phyloP scores from a whole-genome alignment of 768 basidiomycete species.

The Rubroboletus satanas region DNA sequence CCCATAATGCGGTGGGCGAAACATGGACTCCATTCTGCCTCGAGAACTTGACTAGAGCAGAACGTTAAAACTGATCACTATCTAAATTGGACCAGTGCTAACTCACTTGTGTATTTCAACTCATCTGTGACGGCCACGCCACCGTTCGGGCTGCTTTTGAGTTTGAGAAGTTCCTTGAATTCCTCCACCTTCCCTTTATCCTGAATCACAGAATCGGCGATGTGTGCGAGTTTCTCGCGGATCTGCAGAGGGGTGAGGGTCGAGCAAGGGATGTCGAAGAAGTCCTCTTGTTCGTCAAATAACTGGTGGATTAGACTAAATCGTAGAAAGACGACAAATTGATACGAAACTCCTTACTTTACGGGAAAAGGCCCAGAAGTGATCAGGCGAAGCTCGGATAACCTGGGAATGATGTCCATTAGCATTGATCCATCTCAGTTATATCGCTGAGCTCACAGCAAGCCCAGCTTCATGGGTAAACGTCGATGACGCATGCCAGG shows the following conservation, averaged over 20 bases:
- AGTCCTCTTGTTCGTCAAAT: slow-evolving; percentile 72
- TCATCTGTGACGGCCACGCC: slow-evolving; percentile 81
- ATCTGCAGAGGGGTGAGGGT: slow-evolving; percentile 66
- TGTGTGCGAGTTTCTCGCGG: slow-evolving; percentile 63
- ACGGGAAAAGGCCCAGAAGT: slow-evolving; percentile 76
- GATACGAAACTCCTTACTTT: slow-evolving; percentile 39
- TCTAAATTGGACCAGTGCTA: background rate
- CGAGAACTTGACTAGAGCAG: slow-evolving; percentile 72
- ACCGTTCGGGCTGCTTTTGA: slow-evolving; percentile 68
- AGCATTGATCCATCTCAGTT: background rate
- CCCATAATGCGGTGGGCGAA: slow-evolving; percentile 78
- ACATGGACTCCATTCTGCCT: slow-evolving; percentile 92
- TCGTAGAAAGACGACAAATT: background rate
- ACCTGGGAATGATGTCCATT: slow-evolving; percentile 41
- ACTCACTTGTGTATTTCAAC: slow-evolving; percentile 84
- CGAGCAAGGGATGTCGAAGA: slow-evolving; percentile 71
- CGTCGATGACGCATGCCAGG: slow-evolving; percentile 77
- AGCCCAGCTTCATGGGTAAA: slow-evolving; percentile 78
- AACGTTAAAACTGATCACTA: background rate
- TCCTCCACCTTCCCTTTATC: slow-evolving; percentile 41
- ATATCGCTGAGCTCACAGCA: slow-evolving; percentile 46
- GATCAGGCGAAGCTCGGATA: slow-evolving; percentile 63
- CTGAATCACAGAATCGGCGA: slow-evolving; percentile 55
- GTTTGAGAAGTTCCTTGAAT: slow-evolving; percentile 59
- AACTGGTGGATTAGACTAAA: slow-evolving; percentile 42